phyloP scores from a whole-genome alignment of 1,139 yeast genomes.

The Pichia kudriavzevii region DNA sequence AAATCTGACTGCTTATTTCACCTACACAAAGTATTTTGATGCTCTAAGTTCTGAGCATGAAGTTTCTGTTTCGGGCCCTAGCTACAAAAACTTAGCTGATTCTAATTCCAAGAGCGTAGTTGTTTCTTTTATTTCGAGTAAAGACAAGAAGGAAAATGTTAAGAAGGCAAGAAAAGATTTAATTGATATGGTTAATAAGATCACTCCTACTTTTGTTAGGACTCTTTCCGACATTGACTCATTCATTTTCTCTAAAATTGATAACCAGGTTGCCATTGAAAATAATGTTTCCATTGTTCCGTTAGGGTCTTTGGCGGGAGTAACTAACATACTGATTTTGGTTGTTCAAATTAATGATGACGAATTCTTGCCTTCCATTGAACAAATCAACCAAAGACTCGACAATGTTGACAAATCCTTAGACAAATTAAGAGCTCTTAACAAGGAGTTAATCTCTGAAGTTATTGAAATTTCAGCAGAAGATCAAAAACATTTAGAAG shows the following conservation, averaged over 20 bases:
- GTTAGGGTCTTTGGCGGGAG: slow-evolving; percentile 38
- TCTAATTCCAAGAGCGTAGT: slow-evolving; percentile 30
- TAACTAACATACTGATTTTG: slow-evolving; percentile 33
- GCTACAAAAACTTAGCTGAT: slow-evolving; percentile 31
- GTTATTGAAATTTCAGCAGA: slow-evolving; percentile 45
- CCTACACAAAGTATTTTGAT: slow-evolving; percentile 41
- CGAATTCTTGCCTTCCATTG: slow-evolving; percentile 46
- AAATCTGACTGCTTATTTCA: slow-evolving; percentile 61
- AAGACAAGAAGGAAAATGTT: slow-evolving; percentile 32
- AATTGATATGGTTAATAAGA: slow-evolving; percentile 63
- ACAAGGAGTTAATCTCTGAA: slow-evolving; percentile 45
- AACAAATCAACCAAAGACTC: slow-evolving; percentile 40
- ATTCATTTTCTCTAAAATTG: slow-evolving; percentile 51
- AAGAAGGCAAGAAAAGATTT: slow-evolving; percentile 57
- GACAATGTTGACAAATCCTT: slow-evolving; percentile 43
- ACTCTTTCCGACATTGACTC: slow-evolving; percentile 61
- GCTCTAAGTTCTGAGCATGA: slow-evolving; percentile 39
- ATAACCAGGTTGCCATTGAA: slow-evolving; percentile 40
- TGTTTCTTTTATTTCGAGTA: slow-evolving; percentile 30
- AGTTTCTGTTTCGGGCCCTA: slow-evolving; percentile 53
- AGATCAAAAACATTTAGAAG: slow-evolving; percentile 50
- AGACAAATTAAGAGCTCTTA: slow-evolving; percentile 51
- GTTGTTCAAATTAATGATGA: slow-evolving; percentile 40
- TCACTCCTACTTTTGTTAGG: slow-evolving; percentile 60
- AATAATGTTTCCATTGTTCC: slow-evolving; percentile 52